phyloP scores from a whole-genome alignment of 208 protist species.

The Strigomonas galati region DNA sequence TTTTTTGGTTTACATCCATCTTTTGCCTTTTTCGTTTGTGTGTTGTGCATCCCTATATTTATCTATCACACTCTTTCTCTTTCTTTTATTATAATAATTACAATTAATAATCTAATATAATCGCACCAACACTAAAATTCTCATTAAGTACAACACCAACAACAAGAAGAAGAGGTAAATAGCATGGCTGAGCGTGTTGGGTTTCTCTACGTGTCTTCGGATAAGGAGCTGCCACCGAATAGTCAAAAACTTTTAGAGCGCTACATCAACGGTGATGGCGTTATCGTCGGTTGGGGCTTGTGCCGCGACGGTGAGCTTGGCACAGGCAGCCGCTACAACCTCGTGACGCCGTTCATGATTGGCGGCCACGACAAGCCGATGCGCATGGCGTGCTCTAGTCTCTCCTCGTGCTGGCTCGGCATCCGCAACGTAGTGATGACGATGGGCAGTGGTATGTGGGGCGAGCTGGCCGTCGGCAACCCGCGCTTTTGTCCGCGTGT shows the following conservation, averaged over 20 bases:
- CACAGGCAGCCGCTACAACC: conserved; percentile 49
- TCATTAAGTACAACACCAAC: not conserved
- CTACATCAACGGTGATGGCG: conserved; percentile 63
- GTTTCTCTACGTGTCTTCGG: conserved; percentile 29
- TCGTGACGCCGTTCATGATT: conserved; percentile 75
- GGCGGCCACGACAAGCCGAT: conserved; percentile 68
- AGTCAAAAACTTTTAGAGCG: conserved; percentile 33
- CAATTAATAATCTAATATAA: too few species aligned
- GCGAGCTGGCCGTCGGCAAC: conserved; percentile 70
- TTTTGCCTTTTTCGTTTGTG: not conserved
- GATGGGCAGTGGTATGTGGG: conserved; percentile 78
- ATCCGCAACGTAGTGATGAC: conserved; percentile 54
- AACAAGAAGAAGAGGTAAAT: not conserved
- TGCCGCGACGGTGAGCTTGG: conserved; percentile 71
- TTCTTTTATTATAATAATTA: too few species aligned
- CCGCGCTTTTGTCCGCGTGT: conserved; percentile 54
- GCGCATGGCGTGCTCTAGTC: conserved; percentile 57
- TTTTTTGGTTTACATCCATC: not conserved
- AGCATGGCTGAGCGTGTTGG: conserved; percentile 22
- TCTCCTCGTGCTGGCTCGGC: conserved; percentile 68
- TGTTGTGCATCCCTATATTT: too few species aligned
- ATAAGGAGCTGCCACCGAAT: conserved; percentile 7
- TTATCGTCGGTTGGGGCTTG: conserved; percentile 74
- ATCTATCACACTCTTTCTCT: too few species aligned
- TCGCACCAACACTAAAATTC: too few species aligned